phyloP scores from a whole-genome alignment of 2,329 filamentous ascomycete genomes.

The Colletotrichum gloeosporioides region DNA sequence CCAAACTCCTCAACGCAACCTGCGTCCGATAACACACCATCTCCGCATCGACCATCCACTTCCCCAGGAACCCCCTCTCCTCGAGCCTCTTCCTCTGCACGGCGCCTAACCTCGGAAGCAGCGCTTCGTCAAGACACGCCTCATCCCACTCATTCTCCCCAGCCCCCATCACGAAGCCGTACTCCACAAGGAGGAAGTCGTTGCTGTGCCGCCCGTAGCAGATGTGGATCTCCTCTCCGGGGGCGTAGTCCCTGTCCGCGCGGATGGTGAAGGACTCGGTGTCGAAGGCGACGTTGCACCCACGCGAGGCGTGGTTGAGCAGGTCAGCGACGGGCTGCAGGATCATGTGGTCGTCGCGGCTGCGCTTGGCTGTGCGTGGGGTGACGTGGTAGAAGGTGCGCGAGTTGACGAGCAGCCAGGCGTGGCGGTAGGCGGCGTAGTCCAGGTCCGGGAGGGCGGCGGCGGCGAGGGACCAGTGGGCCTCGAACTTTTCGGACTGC shows the following conservation, averaged over 20 bases:
- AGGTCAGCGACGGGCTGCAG: slow-evolving; percentile 77
- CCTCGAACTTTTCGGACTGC: slow-evolving; percentile 52
- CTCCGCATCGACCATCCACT: slow-evolving; percentile 55
- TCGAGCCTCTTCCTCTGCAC: slow-evolving; percentile 44
- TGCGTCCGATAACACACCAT: slow-evolving; percentile 61
- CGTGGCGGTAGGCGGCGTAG: slow-evolving; percentile 53
- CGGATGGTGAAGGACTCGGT: slow-evolving; percentile 58
- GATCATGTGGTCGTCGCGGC: slow-evolving; percentile 65
- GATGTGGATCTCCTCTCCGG: slow-evolving; percentile 70
- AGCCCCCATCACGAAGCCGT: slow-evolving; percentile 52
- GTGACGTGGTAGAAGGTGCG: slow-evolving; percentile 65
- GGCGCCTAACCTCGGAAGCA: slow-evolving; percentile 42
- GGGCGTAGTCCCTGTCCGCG: slow-evolving; percentile 52
- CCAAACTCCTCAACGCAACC: slow-evolving; percentile 51
- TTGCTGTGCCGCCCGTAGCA: slow-evolving; percentile 75
- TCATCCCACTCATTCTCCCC: slow-evolving; percentile 60
- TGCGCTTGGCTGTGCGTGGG: slow-evolving; percentile 45
- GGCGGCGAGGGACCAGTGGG: slow-evolving; percentile 42
- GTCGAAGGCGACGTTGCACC: slow-evolving; percentile 59
- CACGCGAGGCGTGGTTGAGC: slow-evolving; percentile 63
- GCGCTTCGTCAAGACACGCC: slow-evolving; percentile 49
- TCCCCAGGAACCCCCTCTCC: slow-evolving; percentile 52
- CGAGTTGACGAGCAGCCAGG: slow-evolving; percentile 67
- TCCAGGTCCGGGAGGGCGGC: slow-evolving; percentile 33
- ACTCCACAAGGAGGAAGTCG: slow-evolving; percentile 76